These are phyloP conservation scores for Gossypium raimondii DNA, from an alignment of 345 rosid species.

Conservation along the genomic window DNA sequence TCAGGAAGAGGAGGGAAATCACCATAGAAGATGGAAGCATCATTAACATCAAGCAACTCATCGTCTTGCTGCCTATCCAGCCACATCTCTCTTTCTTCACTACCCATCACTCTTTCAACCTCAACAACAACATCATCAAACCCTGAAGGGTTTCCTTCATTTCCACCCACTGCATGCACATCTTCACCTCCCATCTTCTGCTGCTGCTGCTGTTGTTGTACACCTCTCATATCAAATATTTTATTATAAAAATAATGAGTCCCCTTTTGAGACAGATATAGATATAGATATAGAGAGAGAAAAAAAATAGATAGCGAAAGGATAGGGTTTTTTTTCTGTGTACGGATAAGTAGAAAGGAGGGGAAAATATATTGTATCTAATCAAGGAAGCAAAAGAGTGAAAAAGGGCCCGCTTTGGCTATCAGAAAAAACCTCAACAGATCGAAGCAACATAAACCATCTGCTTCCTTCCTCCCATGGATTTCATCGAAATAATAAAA, in stretches of 20 bases:
- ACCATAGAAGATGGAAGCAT: constrained; percentile 50
- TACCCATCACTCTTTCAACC: constrained; percentile 19
- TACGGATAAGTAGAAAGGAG: constrained; percentile 44
- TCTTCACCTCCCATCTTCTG: constrained; percentile 21
- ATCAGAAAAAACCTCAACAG: constrained; percentile 23
- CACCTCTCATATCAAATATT: constrained; percentile 23
- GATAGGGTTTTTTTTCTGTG: constrained; percentile 26
- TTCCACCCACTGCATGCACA: constrained; percentile 22
- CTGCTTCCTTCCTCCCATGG: constrained; percentile 12
- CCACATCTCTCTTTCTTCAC: constrained; percentile 52
- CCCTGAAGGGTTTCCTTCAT: constrained; percentile 17
- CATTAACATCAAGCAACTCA: constrained; percentile 45
- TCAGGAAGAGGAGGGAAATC: constrained; percentile 75
- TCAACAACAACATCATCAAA: constrained; percentile 32
- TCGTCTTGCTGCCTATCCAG: constrained; percentile 42
- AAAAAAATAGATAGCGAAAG: neutral
- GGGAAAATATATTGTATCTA: constrained; percentile 19
- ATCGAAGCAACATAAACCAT: constrained; percentile 51
- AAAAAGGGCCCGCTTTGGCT: constrained; percentile 34
- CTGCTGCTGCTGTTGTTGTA: constrained; percentile 24
- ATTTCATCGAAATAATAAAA: constrained; percentile 15
- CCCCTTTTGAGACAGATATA: neutral
- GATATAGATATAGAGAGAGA: constrained; percentile 5
- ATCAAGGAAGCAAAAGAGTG: constrained; percentile 33
- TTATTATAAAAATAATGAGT: neutral